Percentiles rank a stretch among this genome's conserved stretches.
These are phyloP conservation scores for Chaetoscypha palmicola DNA, from an alignment of 2,329 filamentous ascomycete genomes.

Conservation along the genomic window DNA sequence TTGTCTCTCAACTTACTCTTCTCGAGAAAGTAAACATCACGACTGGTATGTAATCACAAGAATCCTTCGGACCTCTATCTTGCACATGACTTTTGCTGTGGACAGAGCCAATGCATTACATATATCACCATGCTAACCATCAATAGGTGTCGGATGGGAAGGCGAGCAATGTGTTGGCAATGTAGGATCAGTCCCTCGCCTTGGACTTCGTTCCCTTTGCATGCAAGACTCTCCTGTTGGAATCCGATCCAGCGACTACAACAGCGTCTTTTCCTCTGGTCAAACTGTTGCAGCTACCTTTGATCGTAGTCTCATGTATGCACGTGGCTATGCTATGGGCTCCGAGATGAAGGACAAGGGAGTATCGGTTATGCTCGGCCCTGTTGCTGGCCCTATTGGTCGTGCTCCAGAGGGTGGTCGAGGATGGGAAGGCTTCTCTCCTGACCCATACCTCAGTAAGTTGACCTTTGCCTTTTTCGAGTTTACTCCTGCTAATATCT, in stretches of 20 bases:
- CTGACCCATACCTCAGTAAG: constrained; percentile 69
- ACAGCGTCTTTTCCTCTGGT: constrained; percentile 63
- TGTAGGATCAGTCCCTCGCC: constrained; percentile 25
- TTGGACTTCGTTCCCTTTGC: constrained; percentile 30
- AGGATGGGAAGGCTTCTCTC: constrained; percentile 63
- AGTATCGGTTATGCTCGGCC: constrained; percentile 65
- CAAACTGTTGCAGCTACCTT: constrained; percentile 64
- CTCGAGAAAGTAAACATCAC: constrained; percentile 90
- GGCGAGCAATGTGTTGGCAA: constrained; percentile 30
- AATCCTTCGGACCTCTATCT: too few relatives aligned
- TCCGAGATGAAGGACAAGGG: constrained; percentile 68
- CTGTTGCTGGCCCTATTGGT: constrained; percentile 64
- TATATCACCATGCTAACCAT: constrained; percentile 34
- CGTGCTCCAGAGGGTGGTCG: constrained; percentile 60
- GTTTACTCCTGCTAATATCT: constrained; percentile 42
- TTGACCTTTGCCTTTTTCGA: constrained; percentile 25
- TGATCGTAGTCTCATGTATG: constrained; percentile 53
- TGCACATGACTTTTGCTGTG: constrained; percentile 69
- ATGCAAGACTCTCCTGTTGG: constrained; percentile 31
- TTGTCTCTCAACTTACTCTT: constrained; percentile 69
- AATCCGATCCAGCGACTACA: constrained; percentile 51
- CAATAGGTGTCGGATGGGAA: constrained; percentile 11
- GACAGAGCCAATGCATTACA: constrained; percentile 94
- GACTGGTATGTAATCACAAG: constrained; percentile 60
- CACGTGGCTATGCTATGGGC: constrained; percentile 42